Conservation (phyloP, 495 filamentous ascomycete species). For the Penicillium bialowiezense region DNA sequence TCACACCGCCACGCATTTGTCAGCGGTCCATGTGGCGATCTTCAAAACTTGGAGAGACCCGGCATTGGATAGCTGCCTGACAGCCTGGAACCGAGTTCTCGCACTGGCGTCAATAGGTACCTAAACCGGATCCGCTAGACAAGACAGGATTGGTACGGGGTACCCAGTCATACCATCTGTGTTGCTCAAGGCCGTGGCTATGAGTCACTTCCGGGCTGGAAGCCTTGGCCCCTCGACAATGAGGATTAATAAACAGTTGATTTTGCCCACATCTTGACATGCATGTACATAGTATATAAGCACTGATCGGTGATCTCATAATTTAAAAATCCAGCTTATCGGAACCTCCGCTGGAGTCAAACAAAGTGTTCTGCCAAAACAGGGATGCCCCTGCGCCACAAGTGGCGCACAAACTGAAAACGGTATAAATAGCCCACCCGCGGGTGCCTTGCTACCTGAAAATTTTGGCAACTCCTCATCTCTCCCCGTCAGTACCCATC, state of each 20-base stretch:
- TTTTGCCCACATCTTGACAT: constrained; percentile 2
- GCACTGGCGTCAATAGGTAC: too few relatives aligned
- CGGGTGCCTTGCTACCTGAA: constrained; percentile 34
- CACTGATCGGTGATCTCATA: constrained; percentile 3
- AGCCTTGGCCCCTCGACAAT: constrained; percentile 3
- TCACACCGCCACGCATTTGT: constrained; percentile 8
- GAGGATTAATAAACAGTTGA: not conserved
- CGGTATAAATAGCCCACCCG: constrained; percentile 12
- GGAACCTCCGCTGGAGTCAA: constrained; percentile 10
- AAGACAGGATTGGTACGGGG: constrained; percentile 1
- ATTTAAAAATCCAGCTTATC: constrained; percentile 3
- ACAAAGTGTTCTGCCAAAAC: not conserved
- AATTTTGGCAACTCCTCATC: constrained; percentile 29
- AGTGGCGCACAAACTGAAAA: constrained; percentile 5
- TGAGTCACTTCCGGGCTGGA: constrained; percentile 6
- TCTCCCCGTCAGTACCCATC: constrained; percentile 6
- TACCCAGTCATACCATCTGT: constrained; percentile 4
- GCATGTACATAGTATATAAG: constrained; percentile 15
- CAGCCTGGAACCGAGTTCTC: too few relatives aligned
- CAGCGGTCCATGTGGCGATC: constrained; percentile 3
- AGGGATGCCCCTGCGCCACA: constrained; percentile 9
- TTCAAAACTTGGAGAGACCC: not conserved
- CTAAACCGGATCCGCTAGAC: constrained; percentile 2
- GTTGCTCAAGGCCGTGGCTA: not conserved
- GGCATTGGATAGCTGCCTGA: constrained; percentile 5